Conservation (phyloP, 345 rosid genomes). For the Citrus cavaleriei region DNA sequence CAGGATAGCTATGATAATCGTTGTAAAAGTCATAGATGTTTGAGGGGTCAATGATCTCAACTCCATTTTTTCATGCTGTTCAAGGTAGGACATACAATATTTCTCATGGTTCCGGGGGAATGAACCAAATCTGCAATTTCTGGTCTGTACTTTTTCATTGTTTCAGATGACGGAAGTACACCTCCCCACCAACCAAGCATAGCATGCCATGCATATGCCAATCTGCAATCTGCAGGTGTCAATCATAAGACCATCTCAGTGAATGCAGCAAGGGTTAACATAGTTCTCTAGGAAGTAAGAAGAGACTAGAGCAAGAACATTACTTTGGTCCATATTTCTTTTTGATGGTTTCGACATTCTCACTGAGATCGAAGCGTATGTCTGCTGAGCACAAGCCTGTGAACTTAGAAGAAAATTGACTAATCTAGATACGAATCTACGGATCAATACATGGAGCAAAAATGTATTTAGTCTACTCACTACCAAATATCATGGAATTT, state of each 20-base stretch:
- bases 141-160: conserved; percentile 47
- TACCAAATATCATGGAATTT: background rate
- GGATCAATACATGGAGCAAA: background rate
- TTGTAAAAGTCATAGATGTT: conserved; percentile 36
- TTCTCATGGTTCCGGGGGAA: conserved; percentile 40
- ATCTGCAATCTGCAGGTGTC: conserved; percentile 42
- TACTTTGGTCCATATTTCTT: conserved; percentile 35
- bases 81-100: conserved; percentile 33
- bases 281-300: background rate
- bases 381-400: conserved; percentile 18
- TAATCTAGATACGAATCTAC: conserved; percentile 12
- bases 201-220: conserved; percentile 58
- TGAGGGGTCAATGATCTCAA: conserved; percentile 37
- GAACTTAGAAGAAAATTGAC: conserved; percentile 13
- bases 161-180: conserved; percentile 40
- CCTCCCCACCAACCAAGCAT: conserved; percentile 67
- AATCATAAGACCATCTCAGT: background rate
- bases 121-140: conserved; percentile 38
- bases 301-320: no score
- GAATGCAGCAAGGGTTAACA: background rate
- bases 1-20: conserved; percentile 42
- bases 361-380: conserved; percentile 21
- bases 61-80: conserved; percentile 40
- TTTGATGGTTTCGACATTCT: conserved; percentile 24
- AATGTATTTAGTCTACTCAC: background rate